These are phyloP conservation scores for Trypanosoma rangeli DNA, from an alignment of 208 protist genomes.

Conservation along the genomic window DNA sequence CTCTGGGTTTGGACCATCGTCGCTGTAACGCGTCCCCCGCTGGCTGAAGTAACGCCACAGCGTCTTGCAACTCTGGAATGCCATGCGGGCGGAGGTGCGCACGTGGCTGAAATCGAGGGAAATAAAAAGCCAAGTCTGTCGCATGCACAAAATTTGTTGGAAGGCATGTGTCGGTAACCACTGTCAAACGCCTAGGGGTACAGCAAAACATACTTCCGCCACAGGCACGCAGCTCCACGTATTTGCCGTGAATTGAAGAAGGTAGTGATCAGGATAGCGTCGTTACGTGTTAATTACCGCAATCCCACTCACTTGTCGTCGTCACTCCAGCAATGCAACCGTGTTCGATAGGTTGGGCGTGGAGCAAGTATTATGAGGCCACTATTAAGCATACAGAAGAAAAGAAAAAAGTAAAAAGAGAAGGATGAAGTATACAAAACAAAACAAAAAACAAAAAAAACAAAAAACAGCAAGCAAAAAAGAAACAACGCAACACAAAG, in stretches of 20 bases:
- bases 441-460: background rate
- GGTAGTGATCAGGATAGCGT: background rate
- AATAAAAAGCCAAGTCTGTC: constrained; percentile 85
- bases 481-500: background rate
- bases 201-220: constrained; percentile 43
- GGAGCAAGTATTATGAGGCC: background rate
- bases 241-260: background rate
- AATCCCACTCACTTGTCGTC: too few relatives aligned
- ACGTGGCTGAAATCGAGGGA: constrained; percentile 71
- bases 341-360: too few relatives aligned
- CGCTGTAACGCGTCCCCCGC: background rate
- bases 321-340: background rate
- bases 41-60: constrained; percentile 51
- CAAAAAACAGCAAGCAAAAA: background rate
- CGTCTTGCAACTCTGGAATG: constrained; percentile 77
- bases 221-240: background rate
- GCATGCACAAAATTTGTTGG: constrained; percentile 59
- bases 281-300: background rate
- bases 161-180: constrained; percentile 50
- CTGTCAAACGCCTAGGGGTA: constrained; percentile 26
- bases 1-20: constrained; percentile 32
- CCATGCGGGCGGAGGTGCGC: constrained; percentile 55
- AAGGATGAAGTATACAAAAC: too few relatives aligned
- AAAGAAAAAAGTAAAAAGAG: background rate
- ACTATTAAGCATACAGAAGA: background rate